These are phyloP conservation scores for Penicillium janthinellum DNA, from an alignment of 2,329 filamentous ascomycete species.

Conservation along the genomic window DNA sequence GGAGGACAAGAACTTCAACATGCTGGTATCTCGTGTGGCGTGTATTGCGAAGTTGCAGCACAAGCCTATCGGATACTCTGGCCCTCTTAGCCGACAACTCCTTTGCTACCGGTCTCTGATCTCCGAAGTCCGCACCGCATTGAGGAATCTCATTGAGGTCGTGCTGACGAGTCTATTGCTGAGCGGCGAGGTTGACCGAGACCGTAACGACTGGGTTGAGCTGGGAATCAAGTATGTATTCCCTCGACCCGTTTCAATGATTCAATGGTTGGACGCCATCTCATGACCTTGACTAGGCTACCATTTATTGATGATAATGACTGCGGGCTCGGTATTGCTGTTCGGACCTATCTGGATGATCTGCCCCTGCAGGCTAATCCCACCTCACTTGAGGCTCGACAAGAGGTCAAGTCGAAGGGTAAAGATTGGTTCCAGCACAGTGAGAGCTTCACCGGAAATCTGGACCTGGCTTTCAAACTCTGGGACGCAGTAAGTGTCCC, in stretches of 20 bases:
- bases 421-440: conserved; percentile 64
- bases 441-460: conserved; percentile 58
- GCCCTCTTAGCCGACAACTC: conserved; percentile 86
- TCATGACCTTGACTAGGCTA: conserved; percentile 31
- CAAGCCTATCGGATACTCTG: conserved; percentile 85
- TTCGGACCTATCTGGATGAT: conserved; percentile 52
- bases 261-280: neutral
- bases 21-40: conserved; percentile 83
- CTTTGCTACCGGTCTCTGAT: conserved; percentile 84
- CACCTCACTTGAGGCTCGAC: conserved; percentile 52
- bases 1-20: conserved; percentile 74
- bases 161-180: conserved; percentile 79
- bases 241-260: neutral
- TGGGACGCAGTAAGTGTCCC: conserved; percentile 63
- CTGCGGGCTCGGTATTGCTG: conserved; percentile 51
- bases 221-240: conserved; percentile 69
- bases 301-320: conserved; percentile 51
- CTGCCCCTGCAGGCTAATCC: conserved; percentile 61
- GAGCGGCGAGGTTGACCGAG: conserved; percentile 73
- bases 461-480: conserved; percentile 62
- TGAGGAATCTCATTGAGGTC: conserved; percentile 83
- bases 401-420: conserved; percentile 55
- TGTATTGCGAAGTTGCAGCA: conserved; percentile 82
- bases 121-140: conserved; percentile 72
- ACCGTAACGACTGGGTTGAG: conserved; percentile 66